Conservation (phyloP, 306 rosid genomes). For the Fragaria nilgerrensis region DNA sequence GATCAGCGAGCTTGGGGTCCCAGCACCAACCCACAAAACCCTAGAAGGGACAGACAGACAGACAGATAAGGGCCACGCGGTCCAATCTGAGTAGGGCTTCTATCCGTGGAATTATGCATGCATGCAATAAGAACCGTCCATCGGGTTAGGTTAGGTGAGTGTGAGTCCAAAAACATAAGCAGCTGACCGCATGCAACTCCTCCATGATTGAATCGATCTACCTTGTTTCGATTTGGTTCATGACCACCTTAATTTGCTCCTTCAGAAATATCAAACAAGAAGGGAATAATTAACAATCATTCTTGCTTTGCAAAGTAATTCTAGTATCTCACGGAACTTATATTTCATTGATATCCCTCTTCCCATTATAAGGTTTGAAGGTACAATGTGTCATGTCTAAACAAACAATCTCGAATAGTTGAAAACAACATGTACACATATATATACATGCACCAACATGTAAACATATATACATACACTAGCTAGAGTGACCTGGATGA, state of each 20-base stretch:
- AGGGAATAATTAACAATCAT: background rate
- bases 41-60: background rate
- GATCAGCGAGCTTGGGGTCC: too few relatives aligned
- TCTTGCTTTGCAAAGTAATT: background rate
- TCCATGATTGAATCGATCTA: background rate
- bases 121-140: conserved; percentile 29
- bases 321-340: background rate
- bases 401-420: too few relatives aligned
- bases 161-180: conserved; percentile 9
- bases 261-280: background rate
- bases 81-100: background rate
- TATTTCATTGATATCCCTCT: background rate
- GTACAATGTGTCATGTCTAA: background rate
- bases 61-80: conserved; percentile 13
- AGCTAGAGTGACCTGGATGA: too few relatives aligned
- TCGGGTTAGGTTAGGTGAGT: background rate
- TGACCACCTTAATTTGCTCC: too few relatives aligned
- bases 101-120: background rate
- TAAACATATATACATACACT: too few relatives aligned
- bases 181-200: background rate
- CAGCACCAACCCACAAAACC: background rate
- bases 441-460: too few relatives aligned
- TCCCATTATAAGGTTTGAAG: too few relatives aligned
- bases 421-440: too few relatives aligned
- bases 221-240: background rate